These are phyloP conservation scores for Westerdykella sp. DNA, from an alignment of 2,329 filamentous ascomycete genomes.

Conservation along the genomic window DNA sequence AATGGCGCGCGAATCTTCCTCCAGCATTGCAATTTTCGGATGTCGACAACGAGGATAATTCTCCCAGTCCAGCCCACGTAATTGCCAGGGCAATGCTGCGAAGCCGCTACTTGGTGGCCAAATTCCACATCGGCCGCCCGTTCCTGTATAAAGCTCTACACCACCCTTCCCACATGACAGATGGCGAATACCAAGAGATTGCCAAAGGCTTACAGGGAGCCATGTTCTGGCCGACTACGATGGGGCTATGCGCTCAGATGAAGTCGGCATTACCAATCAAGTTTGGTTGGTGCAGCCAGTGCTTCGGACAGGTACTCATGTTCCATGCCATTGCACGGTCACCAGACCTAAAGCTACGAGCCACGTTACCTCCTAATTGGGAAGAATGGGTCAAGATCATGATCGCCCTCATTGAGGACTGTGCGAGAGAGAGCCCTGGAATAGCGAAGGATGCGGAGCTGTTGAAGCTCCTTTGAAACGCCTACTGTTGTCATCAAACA, in stretches of 20 bases:
- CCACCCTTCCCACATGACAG: conserved; percentile 22
- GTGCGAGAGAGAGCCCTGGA: conserved; percentile 28
- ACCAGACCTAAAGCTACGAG: conserved; percentile 22
- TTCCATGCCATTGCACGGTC: conserved; percentile 29
- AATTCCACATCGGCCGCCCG: conserved; percentile 34
- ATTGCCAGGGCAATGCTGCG: conserved; percentile 36
- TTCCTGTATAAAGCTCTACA: conserved; percentile 37
- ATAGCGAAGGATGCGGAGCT: conserved; percentile 33
- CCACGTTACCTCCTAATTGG: conserved; percentile 31
- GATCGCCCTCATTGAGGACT: conserved; percentile 30
- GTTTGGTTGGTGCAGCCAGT: conserved; percentile 36
- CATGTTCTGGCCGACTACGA: conserved; percentile 35
- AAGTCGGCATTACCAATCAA: conserved; percentile 31
- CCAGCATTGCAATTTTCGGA: conserved; percentile 43
- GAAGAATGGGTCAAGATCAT: conserved; percentile 33
- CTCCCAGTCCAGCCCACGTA: conserved; percentile 31
- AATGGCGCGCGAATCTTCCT: conserved; percentile 50
- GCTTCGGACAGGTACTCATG: conserved; percentile 33
- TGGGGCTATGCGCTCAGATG: conserved; percentile 35
- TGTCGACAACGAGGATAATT: conserved; percentile 22
- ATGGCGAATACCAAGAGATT: conserved; percentile 28
- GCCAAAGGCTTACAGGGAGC: conserved; percentile 24
- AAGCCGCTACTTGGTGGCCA: conserved; percentile 34
- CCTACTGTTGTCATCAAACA: too few relatives aligned
- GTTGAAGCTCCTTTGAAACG: conserved; percentile 24